phyloP scores from a whole-genome alignment of 225 moss, liverwort and hornwort genomes.

The Straminergon stramineum region DNA sequence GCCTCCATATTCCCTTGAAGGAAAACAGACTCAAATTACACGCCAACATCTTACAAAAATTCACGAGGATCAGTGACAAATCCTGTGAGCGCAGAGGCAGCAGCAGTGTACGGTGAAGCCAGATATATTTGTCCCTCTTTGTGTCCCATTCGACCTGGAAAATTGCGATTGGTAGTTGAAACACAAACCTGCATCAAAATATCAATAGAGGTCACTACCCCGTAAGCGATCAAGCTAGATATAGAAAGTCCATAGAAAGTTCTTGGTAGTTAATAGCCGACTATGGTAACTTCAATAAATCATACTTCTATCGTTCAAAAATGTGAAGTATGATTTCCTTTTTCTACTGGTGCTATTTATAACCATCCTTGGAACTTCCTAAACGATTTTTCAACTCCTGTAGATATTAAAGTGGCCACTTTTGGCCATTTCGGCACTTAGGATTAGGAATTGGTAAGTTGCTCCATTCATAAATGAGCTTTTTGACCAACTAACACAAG shows the following conservation, averaged over 20 bases:
- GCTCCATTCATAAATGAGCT: not conserved
- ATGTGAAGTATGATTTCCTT: not conserved
- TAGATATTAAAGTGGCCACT: not conserved
- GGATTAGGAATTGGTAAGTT: not conserved
- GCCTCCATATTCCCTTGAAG: not conserved
- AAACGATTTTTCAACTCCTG: not conserved
- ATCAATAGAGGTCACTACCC: not conserved
- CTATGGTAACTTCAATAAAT: not conserved
- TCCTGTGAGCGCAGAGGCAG: constrained; percentile 81
- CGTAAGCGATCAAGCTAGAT: too few species aligned
- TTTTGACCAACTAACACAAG: not conserved
- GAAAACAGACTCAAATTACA: not conserved
- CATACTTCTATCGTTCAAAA: not conserved
- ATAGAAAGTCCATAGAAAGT: not conserved
- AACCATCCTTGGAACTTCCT: too few species aligned
- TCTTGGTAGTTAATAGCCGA: not conserved
- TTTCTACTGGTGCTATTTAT: not conserved
- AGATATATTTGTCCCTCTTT: constrained; percentile 91
- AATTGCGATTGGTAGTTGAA: constrained; percentile 92
- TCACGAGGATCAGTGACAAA: constrained; percentile 91
- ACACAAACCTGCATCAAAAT: constrained; percentile 67
- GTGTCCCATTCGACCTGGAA: constrained; percentile 95
- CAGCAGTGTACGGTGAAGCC: constrained; percentile 87
- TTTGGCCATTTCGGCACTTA: not conserved
- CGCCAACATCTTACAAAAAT: constrained; percentile 38